Evolutionary conservation across 1,284 basidiomycete species (phyloP).

Genomic region (Rhizoctonia solani): DNA sequence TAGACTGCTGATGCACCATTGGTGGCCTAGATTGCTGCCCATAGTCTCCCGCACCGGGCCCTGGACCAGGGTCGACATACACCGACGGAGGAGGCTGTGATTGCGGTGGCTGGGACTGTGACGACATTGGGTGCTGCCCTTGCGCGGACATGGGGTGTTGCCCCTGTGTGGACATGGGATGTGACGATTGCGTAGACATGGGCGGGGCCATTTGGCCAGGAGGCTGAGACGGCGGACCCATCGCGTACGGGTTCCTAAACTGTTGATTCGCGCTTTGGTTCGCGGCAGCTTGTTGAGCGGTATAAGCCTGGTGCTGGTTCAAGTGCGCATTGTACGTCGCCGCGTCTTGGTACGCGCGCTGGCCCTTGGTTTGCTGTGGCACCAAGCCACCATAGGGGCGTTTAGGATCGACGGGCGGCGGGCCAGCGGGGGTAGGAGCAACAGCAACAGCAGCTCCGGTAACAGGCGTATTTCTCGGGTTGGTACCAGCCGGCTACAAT

Average conservation of each 20-base stretch:
- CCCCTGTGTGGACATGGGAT: conserved; percentile 10
- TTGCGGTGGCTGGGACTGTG: conserved; percentile 39
- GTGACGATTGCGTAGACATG: conserved; percentile 7
- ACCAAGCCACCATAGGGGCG: conserved; percentile 95
- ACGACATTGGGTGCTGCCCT: conserved; percentile 41
- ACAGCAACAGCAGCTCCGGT: conserved; percentile 37
- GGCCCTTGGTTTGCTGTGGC: conserved; percentile 75
- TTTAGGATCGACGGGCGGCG: conserved; percentile 65
- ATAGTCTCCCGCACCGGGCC: neutral
- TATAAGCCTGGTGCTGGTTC: conserved; percentile 91
- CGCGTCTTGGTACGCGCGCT: conserved; percentile 87
- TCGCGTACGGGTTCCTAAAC: conserved; percentile 53
- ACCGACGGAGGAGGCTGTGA: conserved; percentile 45
- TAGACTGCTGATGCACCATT: conserved; percentile 44
- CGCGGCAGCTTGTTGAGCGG: conserved; percentile 67
- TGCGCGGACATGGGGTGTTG: conserved; percentile 52
- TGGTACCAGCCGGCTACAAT: conserved; percentile 35
- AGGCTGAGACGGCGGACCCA: conserved; percentile 9
- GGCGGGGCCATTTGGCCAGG: neutral
- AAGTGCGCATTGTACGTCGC: conserved; percentile 94
- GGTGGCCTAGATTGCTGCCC: conserved; percentile 20
- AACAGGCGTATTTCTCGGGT: conserved; percentile 35
- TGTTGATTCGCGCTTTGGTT: conserved; percentile 65
- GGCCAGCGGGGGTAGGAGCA: too few species aligned
- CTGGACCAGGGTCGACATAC: conserved; percentile 35